phyloP scores from a whole-genome alignment of 2,329 filamentous ascomycete species.

The Beauveria pseudobassiana region DNA sequence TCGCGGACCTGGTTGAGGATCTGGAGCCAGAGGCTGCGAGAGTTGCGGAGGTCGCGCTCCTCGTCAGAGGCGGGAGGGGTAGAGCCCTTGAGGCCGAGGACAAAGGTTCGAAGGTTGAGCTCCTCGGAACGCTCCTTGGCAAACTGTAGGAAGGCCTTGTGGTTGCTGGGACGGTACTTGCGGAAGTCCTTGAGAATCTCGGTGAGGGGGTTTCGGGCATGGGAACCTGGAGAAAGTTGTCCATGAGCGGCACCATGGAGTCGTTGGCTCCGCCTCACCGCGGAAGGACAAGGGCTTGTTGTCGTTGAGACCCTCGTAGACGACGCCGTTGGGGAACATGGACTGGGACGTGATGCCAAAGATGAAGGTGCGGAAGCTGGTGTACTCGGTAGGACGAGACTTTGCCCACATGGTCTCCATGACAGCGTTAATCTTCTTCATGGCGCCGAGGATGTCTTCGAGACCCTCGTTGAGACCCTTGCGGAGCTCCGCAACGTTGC shows the following conservation, averaged over 20 bases:
- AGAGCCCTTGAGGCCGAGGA: conserved; percentile 30
- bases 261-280: conserved; percentile 90
- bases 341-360: conserved; percentile 89
- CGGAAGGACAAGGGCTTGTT: conserved; percentile 69
- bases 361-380: conserved; percentile 90
- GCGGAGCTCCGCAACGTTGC: conserved; percentile 32
- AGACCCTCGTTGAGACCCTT: conserved; percentile 58
- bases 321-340: conserved; percentile 88
- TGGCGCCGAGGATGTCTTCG: conserved; percentile 49
- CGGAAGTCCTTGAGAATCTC: conserved; percentile 85
- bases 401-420: conserved; percentile 94
- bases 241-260: conserved; percentile 84
- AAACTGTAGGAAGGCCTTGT: conserved; percentile 74
- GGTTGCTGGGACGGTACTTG: conserved; percentile 80
- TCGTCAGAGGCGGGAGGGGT: conserved; percentile 18
- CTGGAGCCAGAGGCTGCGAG: conserved; percentile 53
- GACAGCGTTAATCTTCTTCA: conserved; percentile 61
- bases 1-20: conserved; percentile 69
- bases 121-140: conserved; percentile 47
- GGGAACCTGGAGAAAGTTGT: conserved; percentile 75
- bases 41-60: conserved; percentile 38
- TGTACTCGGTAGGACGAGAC: conserved; percentile 77
- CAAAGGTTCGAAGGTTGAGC: conserved; percentile 51
- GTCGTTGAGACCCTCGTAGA: conserved; percentile 78
- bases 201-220: conserved; percentile 90